A percentile compares a stretch with the other conserved stretches of the same genome.
Evolutionary conservation across 2,329 filamentous ascomycete genomes (phyloP).

Genomic region (Teratosphaeria gauchensis): DNA sequence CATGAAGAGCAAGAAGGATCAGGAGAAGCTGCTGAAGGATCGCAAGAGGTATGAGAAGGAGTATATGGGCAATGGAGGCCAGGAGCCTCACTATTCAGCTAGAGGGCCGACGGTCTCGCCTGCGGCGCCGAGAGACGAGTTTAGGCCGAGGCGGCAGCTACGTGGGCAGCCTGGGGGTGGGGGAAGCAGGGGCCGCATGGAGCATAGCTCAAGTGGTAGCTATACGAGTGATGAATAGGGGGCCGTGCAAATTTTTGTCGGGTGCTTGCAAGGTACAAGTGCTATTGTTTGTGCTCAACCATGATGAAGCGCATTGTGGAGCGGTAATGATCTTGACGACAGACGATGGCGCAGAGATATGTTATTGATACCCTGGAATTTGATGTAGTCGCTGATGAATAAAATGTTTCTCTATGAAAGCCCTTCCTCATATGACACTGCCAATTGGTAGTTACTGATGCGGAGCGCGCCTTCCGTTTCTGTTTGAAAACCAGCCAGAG

Average conservation of each 20-base stretch:
- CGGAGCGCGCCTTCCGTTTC: too few relatives aligned
- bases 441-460: too few relatives aligned
- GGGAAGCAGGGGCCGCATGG: neutral
- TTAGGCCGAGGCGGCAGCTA: constrained; percentile 2
- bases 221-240: neutral
- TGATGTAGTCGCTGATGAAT: neutral
- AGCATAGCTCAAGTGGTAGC: neutral
- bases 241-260: neutral
- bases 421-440: too few relatives aligned
- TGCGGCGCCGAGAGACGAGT: constrained; percentile 1
- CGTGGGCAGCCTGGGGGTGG: neutral
- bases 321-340: neutral
- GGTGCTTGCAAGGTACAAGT: too few relatives aligned
- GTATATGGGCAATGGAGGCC: constrained; percentile 1
- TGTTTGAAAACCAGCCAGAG: too few relatives aligned
- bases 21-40: constrained; percentile 8
- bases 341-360: neutral
- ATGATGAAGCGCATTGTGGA: neutral
- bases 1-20: constrained; percentile 16
- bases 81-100: constrained; percentile 6
- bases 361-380: neutral
- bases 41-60: constrained; percentile 2
- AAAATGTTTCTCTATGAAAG: too few relatives aligned
- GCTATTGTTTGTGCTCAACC: neutral
- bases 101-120: neutral